These are phyloP conservation scores for Jamesozyma gamospora DNA, from an alignment of 805 yeast genomes.

Conservation along the genomic window DNA sequence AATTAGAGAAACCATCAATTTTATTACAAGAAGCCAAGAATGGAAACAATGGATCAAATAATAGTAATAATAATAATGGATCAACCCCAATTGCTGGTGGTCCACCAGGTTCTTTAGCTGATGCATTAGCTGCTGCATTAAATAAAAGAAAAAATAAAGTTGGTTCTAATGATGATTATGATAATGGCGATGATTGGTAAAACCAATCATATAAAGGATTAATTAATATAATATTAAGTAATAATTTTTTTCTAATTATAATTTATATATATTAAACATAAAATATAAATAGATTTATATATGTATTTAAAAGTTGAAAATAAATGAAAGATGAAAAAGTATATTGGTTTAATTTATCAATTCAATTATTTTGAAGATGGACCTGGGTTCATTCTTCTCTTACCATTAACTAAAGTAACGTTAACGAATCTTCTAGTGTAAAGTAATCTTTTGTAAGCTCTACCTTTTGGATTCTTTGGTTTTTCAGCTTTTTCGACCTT, in stretches of 20 bases:
- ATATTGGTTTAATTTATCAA: not conserved
- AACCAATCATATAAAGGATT: not conserved
- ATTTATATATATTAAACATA: not conserved
- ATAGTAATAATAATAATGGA: constrained; percentile 21
- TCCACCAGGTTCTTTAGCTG: constrained; percentile 63
- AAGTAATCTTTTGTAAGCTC: constrained; percentile 97
- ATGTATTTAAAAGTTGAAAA: not conserved
- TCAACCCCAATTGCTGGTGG: constrained; percentile 37
- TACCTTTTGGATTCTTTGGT: constrained; percentile 97
- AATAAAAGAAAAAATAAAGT: constrained; percentile 76
- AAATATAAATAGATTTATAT: not conserved
- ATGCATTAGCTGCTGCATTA: constrained; percentile 81
- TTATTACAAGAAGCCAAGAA: constrained; percentile 58
- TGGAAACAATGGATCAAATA: constrained; percentile 39
- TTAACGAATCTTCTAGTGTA: constrained; percentile 99
- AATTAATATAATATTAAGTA: too few species aligned
- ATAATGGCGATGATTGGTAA: constrained; percentile 69
- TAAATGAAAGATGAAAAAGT: not conserved
- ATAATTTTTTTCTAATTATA: not conserved
- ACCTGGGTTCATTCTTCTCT: constrained; percentile 89
- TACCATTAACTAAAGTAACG: constrained; percentile 96
- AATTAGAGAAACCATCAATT: constrained; percentile 69
- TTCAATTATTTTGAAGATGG: constrained; percentile 28
- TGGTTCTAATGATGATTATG: constrained; percentile 80
- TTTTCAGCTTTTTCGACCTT: constrained; percentile 96